Evolutionary conservation across 2,329 filamentous ascomycete genomes (phyloP).

Genomic region (Alternaria triticimaculans): DNA sequence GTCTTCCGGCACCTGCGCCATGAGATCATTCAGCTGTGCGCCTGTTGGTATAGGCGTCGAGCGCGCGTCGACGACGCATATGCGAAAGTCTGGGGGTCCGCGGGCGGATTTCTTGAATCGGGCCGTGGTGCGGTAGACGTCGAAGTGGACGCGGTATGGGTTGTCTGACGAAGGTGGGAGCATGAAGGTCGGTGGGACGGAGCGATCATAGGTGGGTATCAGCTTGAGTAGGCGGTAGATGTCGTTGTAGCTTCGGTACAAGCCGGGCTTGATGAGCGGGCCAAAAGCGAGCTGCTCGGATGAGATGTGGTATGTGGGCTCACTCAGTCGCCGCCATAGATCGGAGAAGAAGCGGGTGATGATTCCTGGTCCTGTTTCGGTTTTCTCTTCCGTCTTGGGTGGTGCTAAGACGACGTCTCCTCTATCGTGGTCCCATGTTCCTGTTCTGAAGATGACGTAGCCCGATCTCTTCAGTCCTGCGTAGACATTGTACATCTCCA

Average conservation of each 20-base stretch:
- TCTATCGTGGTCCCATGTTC: slow-evolving; percentile 51
- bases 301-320: slow-evolving; percentile 24
- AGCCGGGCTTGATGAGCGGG: slow-evolving; percentile 59
- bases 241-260: slow-evolving; percentile 64
- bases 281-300: slow-evolving; percentile 46
- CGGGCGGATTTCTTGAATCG: slow-evolving; percentile 80
- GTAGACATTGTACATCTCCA: slow-evolving; percentile 90
- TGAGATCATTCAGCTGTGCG: slow-evolving; percentile 71
- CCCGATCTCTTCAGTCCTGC: slow-evolving; percentile 81
- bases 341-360: slow-evolving; percentile 47
- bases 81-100: slow-evolving; percentile 79
- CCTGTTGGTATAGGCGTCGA: slow-evolving; percentile 75
- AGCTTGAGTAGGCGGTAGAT: slow-evolving; percentile 80
- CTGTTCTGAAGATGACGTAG: slow-evolving; percentile 79
- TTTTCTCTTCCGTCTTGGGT: slow-evolving; percentile 6
- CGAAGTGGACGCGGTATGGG: slow-evolving; percentile 76
- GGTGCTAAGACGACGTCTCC: slow-evolving; percentile 21
- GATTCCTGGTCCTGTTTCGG: slow-evolving; percentile 19
- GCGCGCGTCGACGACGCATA: slow-evolving; percentile 81
- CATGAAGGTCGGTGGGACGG: slow-evolving; percentile 43
- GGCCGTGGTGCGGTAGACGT: slow-evolving; percentile 77
- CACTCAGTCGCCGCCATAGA: slow-evolving; percentile 41
- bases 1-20: slow-evolving; percentile 76
- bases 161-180: slow-evolving; percentile 45
- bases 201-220: slow-evolving; percentile 73